Conservation (phyloP, 257 asterid genomes). For the Eucommia ulmoides region DNA sequence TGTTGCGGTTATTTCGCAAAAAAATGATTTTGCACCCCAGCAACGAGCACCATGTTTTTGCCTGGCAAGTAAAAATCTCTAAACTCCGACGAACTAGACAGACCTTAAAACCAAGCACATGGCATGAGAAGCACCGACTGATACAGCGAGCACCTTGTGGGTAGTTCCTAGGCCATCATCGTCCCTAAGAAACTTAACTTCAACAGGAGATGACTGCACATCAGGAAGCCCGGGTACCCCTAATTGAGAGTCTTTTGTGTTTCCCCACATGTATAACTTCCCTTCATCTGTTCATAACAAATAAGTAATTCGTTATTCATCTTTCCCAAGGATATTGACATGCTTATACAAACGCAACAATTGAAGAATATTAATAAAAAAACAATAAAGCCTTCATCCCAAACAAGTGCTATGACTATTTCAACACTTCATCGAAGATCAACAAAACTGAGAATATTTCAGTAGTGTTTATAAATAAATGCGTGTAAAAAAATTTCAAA, state of each 20-base stretch:
- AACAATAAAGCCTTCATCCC: not conserved
- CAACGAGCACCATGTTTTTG: no score
- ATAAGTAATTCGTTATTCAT: constrained; percentile 4
- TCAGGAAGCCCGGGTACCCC: constrained; percentile 84
- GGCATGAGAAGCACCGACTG: constrained; percentile 91
- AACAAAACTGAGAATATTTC: not conserved
- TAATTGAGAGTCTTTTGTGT: constrained; percentile 61
- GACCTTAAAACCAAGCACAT: constrained; percentile 69
- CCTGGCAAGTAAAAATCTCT: no score
- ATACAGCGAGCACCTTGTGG: constrained; percentile 48
- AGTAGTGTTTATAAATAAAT: no score
- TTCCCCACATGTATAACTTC: constrained; percentile 90
- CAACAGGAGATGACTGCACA: constrained; percentile 58
- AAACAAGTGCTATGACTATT: not conserved
- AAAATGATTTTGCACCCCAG: no score
- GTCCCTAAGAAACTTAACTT: constrained; percentile 66
- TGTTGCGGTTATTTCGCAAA: no score
- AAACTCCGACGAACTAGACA: no score
- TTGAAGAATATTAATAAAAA: not conserved
- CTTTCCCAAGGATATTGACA: not conserved
- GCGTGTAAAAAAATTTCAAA: no score
- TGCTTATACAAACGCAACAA: not conserved
- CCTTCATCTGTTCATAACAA: constrained; percentile 47
- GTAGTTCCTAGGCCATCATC: constrained; percentile 53
- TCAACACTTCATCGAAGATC: not conserved